Conservation (phyloP, 768 basidiomycete species). For the Inosperma sp. region DNA sequence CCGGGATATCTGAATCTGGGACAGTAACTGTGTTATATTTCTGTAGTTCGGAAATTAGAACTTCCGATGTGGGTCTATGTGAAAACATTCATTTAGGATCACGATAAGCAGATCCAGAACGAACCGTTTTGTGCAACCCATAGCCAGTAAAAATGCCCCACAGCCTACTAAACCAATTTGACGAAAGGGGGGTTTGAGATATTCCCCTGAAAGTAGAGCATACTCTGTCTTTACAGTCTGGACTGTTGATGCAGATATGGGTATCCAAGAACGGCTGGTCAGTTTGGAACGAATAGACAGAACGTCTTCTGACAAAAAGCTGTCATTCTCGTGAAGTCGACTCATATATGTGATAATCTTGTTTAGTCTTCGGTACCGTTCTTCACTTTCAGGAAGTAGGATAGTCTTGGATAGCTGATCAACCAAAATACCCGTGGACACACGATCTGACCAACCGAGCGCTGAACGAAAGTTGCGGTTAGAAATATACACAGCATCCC, state of each 20-base stretch:
- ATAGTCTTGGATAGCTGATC: slow-evolving; percentile 28
- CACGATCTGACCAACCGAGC: slow-evolving; percentile 37
- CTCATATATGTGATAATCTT: slow-evolving; percentile 10
- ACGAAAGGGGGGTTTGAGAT: slow-evolving; percentile 9
- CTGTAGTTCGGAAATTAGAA: neutral
- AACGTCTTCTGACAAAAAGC: neutral
- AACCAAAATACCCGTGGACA: slow-evolving; percentile 27
- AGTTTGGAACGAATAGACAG: neutral
- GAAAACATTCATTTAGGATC: neutral
- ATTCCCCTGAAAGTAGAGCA: slow-evolving; percentile 10
- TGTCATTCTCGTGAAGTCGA: neutral
- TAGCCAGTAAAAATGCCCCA: neutral
- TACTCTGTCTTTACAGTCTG: slow-evolving; percentile 5
- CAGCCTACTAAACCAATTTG: neutral
- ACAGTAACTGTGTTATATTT: neutral
- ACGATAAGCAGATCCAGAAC: neutral
- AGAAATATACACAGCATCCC: slow-evolving; percentile 13
- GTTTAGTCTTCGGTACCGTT: slow-evolving; percentile 1
- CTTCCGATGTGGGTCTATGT: slow-evolving; percentile 4
- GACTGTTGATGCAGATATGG: slow-evolving; percentile 4
- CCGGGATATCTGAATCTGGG: neutral
- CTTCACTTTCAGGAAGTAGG: neutral
- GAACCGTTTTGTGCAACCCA: slow-evolving; percentile 14
- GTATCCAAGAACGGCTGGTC: slow-evolving; percentile 13
- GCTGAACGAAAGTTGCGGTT: slow-evolving; percentile 25